phyloP scores from a whole-genome alignment of 2,329 filamentous ascomycete genomes.

The Arthrobotrys iridis region DNA sequence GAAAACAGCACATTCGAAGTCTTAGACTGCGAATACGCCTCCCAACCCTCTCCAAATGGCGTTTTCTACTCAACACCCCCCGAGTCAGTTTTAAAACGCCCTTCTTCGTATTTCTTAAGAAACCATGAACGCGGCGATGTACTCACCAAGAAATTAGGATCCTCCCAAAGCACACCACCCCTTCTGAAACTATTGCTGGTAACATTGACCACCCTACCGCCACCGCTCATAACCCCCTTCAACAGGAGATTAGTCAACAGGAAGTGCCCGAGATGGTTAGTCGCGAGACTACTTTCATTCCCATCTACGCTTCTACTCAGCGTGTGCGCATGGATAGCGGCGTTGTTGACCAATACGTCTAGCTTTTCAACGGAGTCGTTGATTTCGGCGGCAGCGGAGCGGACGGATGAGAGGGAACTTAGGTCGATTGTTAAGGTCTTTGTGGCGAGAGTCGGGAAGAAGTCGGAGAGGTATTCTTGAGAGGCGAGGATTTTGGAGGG shows the following conservation, averaged over 20 bases:
- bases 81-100: neutral
- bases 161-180: constrained; percentile 63
- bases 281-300: constrained; percentile 61
- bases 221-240: constrained; percentile 44
- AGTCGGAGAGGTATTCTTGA: constrained; percentile 60
- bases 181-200: constrained; percentile 64
- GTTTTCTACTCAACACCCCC: constrained; percentile 47
- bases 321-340: constrained; percentile 60
- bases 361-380: constrained; percentile 60
- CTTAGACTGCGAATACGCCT: constrained; percentile 67
- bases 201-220: constrained; percentile 62
- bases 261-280: constrained; percentile 62
- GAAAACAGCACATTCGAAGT: constrained; percentile 66
- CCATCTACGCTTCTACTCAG: constrained; percentile 60
- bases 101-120: neutral
- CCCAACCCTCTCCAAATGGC: constrained; percentile 62
- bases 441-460: constrained; percentile 60
- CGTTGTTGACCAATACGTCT: constrained; percentile 64
- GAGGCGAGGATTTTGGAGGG: constrained; percentile 62
- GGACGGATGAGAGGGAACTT: constrained; percentile 62
- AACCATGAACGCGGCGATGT: neutral
- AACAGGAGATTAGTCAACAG: constrained; percentile 62
- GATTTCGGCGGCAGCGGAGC: constrained; percentile 61
- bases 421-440: constrained; percentile 62
- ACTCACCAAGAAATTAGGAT: constrained; percentile 63